phyloP scores from a whole-genome alignment of 225 moss, liverwort and hornwort genomes.

The Polytrichum commune region DNA sequence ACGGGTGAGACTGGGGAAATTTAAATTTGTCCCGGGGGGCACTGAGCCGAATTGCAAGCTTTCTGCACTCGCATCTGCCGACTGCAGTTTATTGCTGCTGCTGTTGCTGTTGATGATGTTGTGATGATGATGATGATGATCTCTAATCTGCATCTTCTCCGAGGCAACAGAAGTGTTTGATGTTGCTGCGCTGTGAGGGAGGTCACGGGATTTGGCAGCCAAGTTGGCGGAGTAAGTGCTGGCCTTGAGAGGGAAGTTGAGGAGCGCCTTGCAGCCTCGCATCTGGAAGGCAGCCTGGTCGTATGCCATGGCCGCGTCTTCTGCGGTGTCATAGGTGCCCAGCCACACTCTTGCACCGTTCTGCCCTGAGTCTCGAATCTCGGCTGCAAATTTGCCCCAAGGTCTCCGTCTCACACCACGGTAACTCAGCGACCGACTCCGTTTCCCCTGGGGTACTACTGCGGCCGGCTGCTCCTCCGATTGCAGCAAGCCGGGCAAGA shows the following conservation, averaged over 20 bases:
- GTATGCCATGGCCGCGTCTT: constrained; percentile 53
- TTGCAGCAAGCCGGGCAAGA: too few relatives aligned
- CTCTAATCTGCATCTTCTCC: too few relatives aligned
- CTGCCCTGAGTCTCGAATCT: constrained; percentile 56
- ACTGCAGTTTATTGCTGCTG: not conserved
- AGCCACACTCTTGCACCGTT: constrained; percentile 52
- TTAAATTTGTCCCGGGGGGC: not conserved
- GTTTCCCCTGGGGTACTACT: not conserved
- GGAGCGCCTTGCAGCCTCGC: constrained; percentile 48
- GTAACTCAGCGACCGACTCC: constrained; percentile 17
- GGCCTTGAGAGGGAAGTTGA: constrained; percentile 50
- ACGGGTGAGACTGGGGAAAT: too few relatives aligned
- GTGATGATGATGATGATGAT: too few relatives aligned
- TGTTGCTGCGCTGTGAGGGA: not conserved
- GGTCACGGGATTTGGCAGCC: constrained; percentile 12
- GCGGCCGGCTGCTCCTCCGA: not conserved
- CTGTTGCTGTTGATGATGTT: not conserved
- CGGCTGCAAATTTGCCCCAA: constrained; percentile 62
- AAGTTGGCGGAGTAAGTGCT: constrained; percentile 40
- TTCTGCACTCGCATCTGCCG: not conserved
- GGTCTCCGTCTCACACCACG: constrained; percentile 54
- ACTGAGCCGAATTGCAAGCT: not conserved
- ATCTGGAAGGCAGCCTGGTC: constrained; percentile 59
- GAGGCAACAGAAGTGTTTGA: not conserved
- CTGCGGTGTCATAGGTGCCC: constrained; percentile 48